Base-by-base conservation (phyloP, 148 eudicot species). In the Rhododendron henanense region DNA sequence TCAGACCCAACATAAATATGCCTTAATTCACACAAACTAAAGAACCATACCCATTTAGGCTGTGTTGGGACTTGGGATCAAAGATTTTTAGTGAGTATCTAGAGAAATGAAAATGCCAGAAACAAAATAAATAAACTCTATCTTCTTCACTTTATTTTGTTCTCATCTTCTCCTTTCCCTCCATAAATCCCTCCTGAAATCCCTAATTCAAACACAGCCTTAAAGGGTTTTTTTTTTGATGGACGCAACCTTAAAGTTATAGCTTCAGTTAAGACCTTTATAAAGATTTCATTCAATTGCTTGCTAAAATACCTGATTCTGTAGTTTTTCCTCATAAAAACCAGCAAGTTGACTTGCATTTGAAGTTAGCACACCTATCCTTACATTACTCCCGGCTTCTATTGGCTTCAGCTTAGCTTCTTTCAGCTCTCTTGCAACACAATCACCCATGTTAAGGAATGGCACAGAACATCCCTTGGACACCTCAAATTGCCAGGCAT, bases 391-490 rank as follows among this genome's bases (percentile, higher is more conserved):
- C 23, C 94, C 94, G 11, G 91, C 91, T 89, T 90, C 94, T 14
- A 92, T 45, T 51, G 93, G 94, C 90, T 88, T 91, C 13, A 92
- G 78, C 23, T 89, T 86, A 3, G 92, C 93, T 75, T 92, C 92
- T 86, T 88, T 90, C 21, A 93, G 88, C 86, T 92, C 91, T 79
- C 15, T 63, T 39, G 90, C 90, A 78, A 91, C 92, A 74, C 93
- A 93, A 41, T 88, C 93, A 18, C 88, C 93, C 10, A 85, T 41
- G 84, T 92, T 89, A 48, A 92, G 88, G 75, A 92, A 91, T 47
- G 93, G 89, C 31, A 87, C 86, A 48, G 88, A 83, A 77, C 95
- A 88, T 18, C 91, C 93, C 77, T 84, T 71, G 2, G 91, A 88
- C 19, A 93, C 88, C 82, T 92, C 90, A 25, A 57, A 81, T 16